Evolutionary conservation across 371 early-diverging fungal species (phyloP).

Genomic region (Syncephalis fuscata): DNA sequence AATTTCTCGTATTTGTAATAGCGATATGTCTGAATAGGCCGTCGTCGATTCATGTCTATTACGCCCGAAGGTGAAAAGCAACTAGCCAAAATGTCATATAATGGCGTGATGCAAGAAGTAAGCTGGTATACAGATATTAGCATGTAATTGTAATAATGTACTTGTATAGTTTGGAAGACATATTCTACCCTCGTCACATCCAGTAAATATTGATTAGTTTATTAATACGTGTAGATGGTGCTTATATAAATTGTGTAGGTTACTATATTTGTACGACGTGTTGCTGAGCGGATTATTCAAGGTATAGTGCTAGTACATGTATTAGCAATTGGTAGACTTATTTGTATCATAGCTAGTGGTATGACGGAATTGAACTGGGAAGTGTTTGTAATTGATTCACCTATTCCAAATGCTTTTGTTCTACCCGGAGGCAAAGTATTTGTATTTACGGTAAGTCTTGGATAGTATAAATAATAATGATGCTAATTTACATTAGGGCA

Average conservation of each 20-base stretch:
- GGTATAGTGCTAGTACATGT: not conserved
- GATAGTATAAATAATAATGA: not conserved
- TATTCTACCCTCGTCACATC: not conserved
- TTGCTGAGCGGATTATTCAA: not conserved
- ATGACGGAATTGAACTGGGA: slow-evolving; percentile 43
- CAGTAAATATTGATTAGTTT: not conserved
- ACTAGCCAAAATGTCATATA: slow-evolving; percentile 47
- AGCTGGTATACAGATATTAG: not conserved
- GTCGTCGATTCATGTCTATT: slow-evolving; percentile 37
- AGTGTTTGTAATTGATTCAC: slow-evolving; percentile 60
- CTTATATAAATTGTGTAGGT: not conserved
- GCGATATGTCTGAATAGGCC: not conserved
- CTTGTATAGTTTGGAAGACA: not conserved
- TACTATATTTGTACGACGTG: not conserved
- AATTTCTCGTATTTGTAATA: too few species aligned
- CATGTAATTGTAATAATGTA: not conserved
- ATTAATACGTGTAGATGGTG: not conserved
- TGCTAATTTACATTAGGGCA: slow-evolving; percentile 19
- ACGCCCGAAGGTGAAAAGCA: slow-evolving; percentile 34
- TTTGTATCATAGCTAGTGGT: not conserved
- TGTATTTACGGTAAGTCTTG: slow-evolving; percentile 6
- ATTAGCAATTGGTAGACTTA: not conserved
- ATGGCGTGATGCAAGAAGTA: slow-evolving; percentile 33
- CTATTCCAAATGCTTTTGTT: slow-evolving; percentile 82
- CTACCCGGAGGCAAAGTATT: slow-evolving; percentile 77